Conservation (phyloP, 225 moss, liverwort and hornwort species). For the Pleurozium schreberi region DNA sequence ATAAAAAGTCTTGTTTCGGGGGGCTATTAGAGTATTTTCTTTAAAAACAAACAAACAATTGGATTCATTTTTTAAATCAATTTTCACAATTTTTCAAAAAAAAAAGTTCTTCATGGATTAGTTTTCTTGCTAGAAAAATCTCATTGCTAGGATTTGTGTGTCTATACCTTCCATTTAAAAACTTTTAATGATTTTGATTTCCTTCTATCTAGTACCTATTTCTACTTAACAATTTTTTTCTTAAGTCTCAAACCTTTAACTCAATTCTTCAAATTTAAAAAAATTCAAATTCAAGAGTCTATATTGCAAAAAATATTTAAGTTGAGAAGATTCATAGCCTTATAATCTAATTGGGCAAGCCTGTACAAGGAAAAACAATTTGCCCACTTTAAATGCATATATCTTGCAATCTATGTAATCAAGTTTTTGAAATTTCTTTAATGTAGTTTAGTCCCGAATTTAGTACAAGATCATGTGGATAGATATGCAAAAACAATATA, state of each 20-base stretch:
- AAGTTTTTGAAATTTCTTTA: neutral
- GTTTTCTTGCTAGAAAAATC: neutral
- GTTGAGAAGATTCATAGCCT: neutral
- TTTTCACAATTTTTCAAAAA: neutral
- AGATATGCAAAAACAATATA: neutral
- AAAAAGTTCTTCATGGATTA: neutral
- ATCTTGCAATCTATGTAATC: neutral
- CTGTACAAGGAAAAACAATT: neutral
- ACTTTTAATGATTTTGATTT: neutral
- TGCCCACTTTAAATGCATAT: neutral
- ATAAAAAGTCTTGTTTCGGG: neutral
- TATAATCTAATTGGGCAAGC: neutral
- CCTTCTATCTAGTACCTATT: neutral
- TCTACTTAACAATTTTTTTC: neutral
- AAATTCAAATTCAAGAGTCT: neutral
- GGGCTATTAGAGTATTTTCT: neutral
- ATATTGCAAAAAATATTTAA: no score
- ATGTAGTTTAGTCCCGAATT: no score
- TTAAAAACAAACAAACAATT: neutral
- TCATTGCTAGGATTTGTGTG: rapidly evolving
- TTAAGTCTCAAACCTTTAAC: neutral
- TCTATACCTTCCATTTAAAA: neutral
- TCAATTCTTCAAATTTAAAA: neutral
- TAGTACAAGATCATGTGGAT: neutral
- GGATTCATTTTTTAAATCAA: neutral